Evolutionary conservation across 805 yeast genomes (phyloP), one percentile per base, ranked within the genome.

Genomic region (Saturnispora serradocipensis): DNA sequence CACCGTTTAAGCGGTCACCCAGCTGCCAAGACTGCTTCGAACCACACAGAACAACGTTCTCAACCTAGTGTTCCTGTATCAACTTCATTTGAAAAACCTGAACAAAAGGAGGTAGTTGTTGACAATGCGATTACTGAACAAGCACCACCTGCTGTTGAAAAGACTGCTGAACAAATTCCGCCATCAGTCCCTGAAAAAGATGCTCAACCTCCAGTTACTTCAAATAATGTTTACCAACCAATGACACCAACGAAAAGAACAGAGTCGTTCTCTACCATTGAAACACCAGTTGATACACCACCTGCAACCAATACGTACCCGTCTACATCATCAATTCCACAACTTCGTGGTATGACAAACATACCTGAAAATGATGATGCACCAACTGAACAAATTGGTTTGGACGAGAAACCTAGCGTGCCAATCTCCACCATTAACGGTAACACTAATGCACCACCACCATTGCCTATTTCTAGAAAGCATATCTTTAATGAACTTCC

Each of bases 391-490:
- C 25, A 38, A 38, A 18, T 5, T 18, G 42, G 10, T 4, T 11
- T 38, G 9, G 18, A 8, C 10, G 42, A n/a, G 16, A 38, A 38
- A 10, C 6, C 11, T 18, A 18, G 22, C 15, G 22, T 20, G 9
- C 22, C 11, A 18, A 7, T 10, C 13, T 9, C 24, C 24, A 16
- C 4, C 24, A 4, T 11, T 15, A 38, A 38, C 15, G 24, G 24
- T 18, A 11, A 16, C 16, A n/a, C 25, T 34, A 28, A 27, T 15
- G 20, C 43, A 20, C 64, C 66, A 38, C 71, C 70, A 24, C 72
- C 69, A 24, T 71, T 67, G 24, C 70, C 69, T 50, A 53, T 60
- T 7, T 59, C 69, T 1, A 66, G 71, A 58, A 67, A 64, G 49
- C 68, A 65, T 48, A 53, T 56, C 20, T 35, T 58, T 5, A 43